These are phyloP conservation scores for Thuidium tamariscinum DNA, from an alignment of 225 moss, liverwort and hornwort genomes.

Conservation along the genomic window DNA sequence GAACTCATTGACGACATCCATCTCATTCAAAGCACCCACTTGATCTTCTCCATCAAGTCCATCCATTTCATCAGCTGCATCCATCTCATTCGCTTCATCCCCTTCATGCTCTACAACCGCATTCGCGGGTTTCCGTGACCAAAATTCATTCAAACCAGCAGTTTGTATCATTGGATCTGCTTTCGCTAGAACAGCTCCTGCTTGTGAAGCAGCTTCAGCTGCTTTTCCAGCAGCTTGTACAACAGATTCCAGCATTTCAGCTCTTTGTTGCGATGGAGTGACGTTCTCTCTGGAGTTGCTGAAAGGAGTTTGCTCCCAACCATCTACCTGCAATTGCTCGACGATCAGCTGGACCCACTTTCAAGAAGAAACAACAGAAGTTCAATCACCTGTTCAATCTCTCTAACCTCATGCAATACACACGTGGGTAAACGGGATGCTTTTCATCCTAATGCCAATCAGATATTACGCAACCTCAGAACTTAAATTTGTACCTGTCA, in stretches of 20 bases:
- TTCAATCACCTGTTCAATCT: background rate
- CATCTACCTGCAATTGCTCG: constrained; percentile 19
- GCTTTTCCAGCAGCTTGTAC: constrained; percentile 82
- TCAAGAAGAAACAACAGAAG: background rate
- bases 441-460: background rate
- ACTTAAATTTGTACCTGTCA: background rate
- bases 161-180: constrained; percentile 41
- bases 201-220: constrained; percentile 82
- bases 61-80: constrained; percentile 6
- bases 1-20: background rate
- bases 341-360: constrained; percentile 17
- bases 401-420: background rate
- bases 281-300: constrained; percentile 47
- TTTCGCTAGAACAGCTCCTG: constrained; percentile 71
- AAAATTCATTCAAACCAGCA: constrained; percentile 20
- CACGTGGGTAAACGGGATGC: background rate
- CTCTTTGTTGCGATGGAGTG: constrained; percentile 24
- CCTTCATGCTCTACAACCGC: constrained; percentile 1
- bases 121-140: constrained; percentile 14
- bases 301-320: constrained; percentile 8
- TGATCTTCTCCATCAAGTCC: background rate
- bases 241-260: constrained; percentile 58
- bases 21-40: constrained; percentile 1
- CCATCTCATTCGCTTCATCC: constrained; percentile 7
- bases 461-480: background rate